Conservation (phyloP, 2,329 filamentous ascomycete genomes). For the Fusarium sp. region DNA sequence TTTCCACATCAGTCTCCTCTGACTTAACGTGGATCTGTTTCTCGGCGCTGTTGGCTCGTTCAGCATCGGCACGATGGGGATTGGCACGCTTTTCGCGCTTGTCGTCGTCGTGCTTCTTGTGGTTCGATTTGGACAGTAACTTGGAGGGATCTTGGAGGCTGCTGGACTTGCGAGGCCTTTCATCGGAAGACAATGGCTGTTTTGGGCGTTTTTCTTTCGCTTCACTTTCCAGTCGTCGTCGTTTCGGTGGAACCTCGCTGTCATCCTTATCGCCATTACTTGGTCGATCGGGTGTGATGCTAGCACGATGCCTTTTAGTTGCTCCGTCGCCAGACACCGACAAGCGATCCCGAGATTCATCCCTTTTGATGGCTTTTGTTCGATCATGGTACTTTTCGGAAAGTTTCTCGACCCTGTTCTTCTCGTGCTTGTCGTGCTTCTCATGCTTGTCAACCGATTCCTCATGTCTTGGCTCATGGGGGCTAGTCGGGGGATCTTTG, state of each 20-base stretch:
- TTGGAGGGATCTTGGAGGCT: slow-evolving; percentile 58
- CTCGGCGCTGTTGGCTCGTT: slow-evolving; percentile 58
- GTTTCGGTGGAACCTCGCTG: slow-evolving; percentile 65
- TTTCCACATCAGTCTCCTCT: slow-evolving; percentile 68
- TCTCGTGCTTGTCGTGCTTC: slow-evolving; percentile 53
- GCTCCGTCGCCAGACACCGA: slow-evolving; percentile 64
- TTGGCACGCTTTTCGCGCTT: slow-evolving; percentile 55
- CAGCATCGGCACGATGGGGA: slow-evolving; percentile 57
- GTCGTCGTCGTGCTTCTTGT: slow-evolving; percentile 60
- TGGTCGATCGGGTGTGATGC: slow-evolving; percentile 68
- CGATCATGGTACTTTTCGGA: slow-evolving; percentile 70
- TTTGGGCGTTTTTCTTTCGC: slow-evolving; percentile 63
- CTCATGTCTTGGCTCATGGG: slow-evolving; percentile 62
- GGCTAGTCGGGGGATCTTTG: slow-evolving; percentile 65
- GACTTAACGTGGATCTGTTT: slow-evolving; percentile 69
- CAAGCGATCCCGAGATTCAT: slow-evolving; percentile 69
- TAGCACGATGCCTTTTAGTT: slow-evolving; percentile 70
- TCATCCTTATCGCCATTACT: slow-evolving; percentile 66
- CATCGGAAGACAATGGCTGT: slow-evolving; percentile 60
- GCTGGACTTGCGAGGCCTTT: slow-evolving; percentile 59
- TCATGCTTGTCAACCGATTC: slow-evolving; percentile 62
- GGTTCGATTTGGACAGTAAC: slow-evolving; percentile 49
- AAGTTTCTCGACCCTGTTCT: slow-evolving; percentile 54
- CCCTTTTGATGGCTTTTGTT: slow-evolving; percentile 71
- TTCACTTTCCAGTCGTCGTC: slow-evolving; percentile 69